A percentile compares a stretch with the other conserved stretches of the same genome.
These are phyloP conservation scores for Lactarius indigo DNA, from an alignment of 768 basidiomycete genomes.

Conservation along the genomic window DNA sequence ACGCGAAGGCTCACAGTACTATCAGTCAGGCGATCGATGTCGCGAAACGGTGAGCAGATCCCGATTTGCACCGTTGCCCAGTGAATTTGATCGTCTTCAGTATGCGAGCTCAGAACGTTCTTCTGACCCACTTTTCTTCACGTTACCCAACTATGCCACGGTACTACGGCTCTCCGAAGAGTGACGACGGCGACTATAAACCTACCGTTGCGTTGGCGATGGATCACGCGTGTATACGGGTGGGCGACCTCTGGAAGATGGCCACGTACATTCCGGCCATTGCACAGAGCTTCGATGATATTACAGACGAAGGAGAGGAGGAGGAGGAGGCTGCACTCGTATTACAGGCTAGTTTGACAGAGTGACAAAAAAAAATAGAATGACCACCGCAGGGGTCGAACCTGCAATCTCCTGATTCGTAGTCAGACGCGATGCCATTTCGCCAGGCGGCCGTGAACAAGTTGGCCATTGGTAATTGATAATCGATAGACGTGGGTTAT, in stretches of 20 bases:
- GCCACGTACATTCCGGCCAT: slow-evolving; percentile 70
- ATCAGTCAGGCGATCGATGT: slow-evolving; percentile 83
- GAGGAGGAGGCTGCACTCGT: slow-evolving; percentile 26
- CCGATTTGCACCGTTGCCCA: background rate
- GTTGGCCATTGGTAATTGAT: background rate
- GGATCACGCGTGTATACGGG: slow-evolving; percentile 67
- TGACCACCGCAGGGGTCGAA: slow-evolving; percentile 92
- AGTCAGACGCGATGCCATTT: slow-evolving; percentile 96
- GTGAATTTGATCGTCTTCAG: slow-evolving; percentile 37
- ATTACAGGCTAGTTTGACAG: slow-evolving; percentile 9
- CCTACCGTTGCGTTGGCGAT: slow-evolving; percentile 67
- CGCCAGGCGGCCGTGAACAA: slow-evolving; percentile 67
- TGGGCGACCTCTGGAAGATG: slow-evolving; percentile 87
- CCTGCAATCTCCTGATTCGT: slow-evolving; percentile 96
- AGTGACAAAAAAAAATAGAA: slow-evolving; percentile 7
- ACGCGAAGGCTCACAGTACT: slow-evolving; percentile 81
- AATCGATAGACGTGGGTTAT: background rate
- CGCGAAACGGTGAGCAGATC: slow-evolving; percentile 54
- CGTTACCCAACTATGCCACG: slow-evolving; percentile 84
- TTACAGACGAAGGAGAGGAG: slow-evolving; percentile 41
- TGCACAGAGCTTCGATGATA: slow-evolving; percentile 56
- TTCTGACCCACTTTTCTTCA: slow-evolving; percentile 96
- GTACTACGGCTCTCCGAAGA: slow-evolving; percentile 28
- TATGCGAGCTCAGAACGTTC: slow-evolving; percentile 79
- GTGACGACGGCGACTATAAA: slow-evolving; percentile 15